These are phyloP conservation scores for Dryas integrifolia DNA, from an alignment of 331 rosid species.

Conservation along the genomic window DNA sequence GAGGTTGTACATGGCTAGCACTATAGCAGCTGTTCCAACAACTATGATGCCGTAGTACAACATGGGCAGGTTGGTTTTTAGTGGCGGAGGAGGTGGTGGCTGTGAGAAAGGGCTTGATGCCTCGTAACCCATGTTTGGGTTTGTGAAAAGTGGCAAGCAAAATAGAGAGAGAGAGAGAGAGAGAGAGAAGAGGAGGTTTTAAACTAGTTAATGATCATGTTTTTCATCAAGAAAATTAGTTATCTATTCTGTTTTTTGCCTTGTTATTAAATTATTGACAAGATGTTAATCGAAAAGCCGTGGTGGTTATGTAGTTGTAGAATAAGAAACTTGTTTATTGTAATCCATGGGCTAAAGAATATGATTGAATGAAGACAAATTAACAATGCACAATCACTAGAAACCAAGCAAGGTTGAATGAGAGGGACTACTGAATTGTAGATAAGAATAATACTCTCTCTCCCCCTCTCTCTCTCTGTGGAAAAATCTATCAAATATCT, in stretches of 20 bases:
- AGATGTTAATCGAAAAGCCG: slow-evolving; percentile 43
- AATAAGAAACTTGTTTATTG: slow-evolving; percentile 4
- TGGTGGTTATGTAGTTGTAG: slow-evolving; percentile 40
- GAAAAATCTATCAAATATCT: too few relatives aligned
- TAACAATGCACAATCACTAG: slow-evolving; percentile 1
- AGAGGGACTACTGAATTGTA: slow-evolving; percentile 22
- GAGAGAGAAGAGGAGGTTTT: background rate
- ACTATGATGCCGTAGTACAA: slow-evolving; percentile 68
- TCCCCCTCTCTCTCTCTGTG: background rate
- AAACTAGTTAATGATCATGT: background rate
- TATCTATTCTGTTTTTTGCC: background rate
- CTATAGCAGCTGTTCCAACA: slow-evolving; percentile 52
- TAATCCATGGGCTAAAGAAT: slow-evolving; percentile 5
- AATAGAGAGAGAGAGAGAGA: background rate
- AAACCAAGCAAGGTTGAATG: slow-evolving; percentile 18
- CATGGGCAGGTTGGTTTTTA: slow-evolving; percentile 45
- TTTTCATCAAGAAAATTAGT: background rate
- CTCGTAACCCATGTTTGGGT: slow-evolving; percentile 2
- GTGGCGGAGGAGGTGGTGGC: slow-evolving; percentile 21
- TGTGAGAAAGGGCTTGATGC: slow-evolving; percentile 10
- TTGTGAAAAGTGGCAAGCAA: background rate
- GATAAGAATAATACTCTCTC: slow-evolving; percentile 19
- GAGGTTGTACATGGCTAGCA: slow-evolving; percentile 57
- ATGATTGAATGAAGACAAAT: slow-evolving; percentile 29
- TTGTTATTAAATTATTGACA: slow-evolving; percentile 16